Percentiles rank a stretch among this genome's conserved stretches.
Conservation (phyloP, 2,329 filamentous ascomycete genomes). For the Trichoderma hamatum region DNA sequence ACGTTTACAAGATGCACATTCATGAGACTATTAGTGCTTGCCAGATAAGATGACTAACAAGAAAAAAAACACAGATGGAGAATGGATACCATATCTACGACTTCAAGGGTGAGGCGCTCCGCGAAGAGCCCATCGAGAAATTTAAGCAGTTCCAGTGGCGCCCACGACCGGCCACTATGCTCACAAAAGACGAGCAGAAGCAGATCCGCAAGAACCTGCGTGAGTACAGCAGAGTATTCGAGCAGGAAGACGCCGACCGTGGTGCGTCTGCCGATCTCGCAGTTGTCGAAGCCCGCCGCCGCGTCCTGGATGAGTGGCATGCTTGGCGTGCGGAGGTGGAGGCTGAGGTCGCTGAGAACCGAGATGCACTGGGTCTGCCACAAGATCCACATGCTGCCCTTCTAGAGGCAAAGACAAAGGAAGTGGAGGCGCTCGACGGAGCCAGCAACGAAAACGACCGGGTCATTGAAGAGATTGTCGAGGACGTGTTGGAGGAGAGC, state of each 20-base stretch:
- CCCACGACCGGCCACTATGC: slow-evolving; percentile 85
- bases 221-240: slow-evolving; percentile 93
- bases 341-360: slow-evolving; percentile 72
- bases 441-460: slow-evolving; percentile 67
- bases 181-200: slow-evolving; percentile 97
- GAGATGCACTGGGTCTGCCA: slow-evolving; percentile 67
- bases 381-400: slow-evolving; percentile 65
- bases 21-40: background rate
- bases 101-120: slow-evolving; percentile 85
- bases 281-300: slow-evolving; percentile 84
- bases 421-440: slow-evolving; percentile 46
- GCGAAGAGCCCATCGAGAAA: slow-evolving; percentile 90
- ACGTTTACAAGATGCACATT: background rate
- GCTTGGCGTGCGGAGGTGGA: slow-evolving; percentile 78
- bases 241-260: slow-evolving; percentile 91
- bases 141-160: slow-evolving; percentile 99
- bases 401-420: slow-evolving; percentile 58
- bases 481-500: slow-evolving; percentile 81
- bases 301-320: slow-evolving; percentile 84
- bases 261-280: slow-evolving; percentile 92
- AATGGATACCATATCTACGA: slow-evolving; percentile 99
- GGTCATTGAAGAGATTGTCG: slow-evolving; percentile 85
- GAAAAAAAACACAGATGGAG: slow-evolving; percentile 72
- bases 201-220: slow-evolving; percentile 96
- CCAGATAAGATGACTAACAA: background rate